phyloP scores from a whole-genome alignment of 805 yeast genomes.

The Saccharomycopsis synnaedendra region DNA sequence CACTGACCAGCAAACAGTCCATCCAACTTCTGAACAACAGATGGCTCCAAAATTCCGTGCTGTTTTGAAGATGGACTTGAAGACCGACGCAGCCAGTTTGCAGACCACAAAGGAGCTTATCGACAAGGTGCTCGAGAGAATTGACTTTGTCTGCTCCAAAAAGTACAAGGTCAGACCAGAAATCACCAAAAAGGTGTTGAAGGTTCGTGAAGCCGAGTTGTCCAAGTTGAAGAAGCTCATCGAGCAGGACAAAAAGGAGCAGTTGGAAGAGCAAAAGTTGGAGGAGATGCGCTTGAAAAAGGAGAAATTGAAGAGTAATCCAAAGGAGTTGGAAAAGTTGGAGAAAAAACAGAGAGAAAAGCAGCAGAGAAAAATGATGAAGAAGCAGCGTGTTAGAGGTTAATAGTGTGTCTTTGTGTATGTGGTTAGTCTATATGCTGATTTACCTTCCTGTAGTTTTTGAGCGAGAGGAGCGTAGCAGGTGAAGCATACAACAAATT shows the following conservation, averaged over 20 bases:
- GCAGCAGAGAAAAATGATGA: constrained; percentile 64
- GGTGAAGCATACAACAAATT: too few relatives aligned
- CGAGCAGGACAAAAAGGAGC: constrained; percentile 58
- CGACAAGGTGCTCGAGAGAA: constrained; percentile 42
- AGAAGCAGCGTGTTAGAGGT: constrained; percentile 42
- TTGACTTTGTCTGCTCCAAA: constrained; percentile 43
- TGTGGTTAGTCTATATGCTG: too few relatives aligned
- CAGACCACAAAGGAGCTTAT: constrained; percentile 39
- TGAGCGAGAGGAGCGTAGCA: too few relatives aligned
- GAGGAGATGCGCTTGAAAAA: constrained; percentile 57
- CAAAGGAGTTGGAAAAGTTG: constrained; percentile 69
- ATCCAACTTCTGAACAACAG: constrained; percentile 53
- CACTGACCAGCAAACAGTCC: constrained; percentile 73
- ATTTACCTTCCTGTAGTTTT: too few relatives aligned
- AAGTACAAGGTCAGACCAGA: constrained; percentile 59
- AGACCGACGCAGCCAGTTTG: constrained; percentile 38
- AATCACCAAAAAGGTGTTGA: constrained; percentile 61
- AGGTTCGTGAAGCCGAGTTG: constrained; percentile 66
- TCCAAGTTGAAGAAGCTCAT: constrained; percentile 57
- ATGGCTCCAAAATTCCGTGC: constrained; percentile 39
- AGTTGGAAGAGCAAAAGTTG: constrained; percentile 55
- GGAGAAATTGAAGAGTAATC: constrained; percentile 44
- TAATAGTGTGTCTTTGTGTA: constrained; percentile 1
- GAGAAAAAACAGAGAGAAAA: constrained; percentile 74
- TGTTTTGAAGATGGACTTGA: constrained; percentile 41